A percentile compares a stretch with the other conserved stretches of the same genome.
These are phyloP conservation scores for Paecilomyces dactylethromorphus DNA, from an alignment of 2,329 filamentous ascomycete genomes.

Conservation along the genomic window DNA sequence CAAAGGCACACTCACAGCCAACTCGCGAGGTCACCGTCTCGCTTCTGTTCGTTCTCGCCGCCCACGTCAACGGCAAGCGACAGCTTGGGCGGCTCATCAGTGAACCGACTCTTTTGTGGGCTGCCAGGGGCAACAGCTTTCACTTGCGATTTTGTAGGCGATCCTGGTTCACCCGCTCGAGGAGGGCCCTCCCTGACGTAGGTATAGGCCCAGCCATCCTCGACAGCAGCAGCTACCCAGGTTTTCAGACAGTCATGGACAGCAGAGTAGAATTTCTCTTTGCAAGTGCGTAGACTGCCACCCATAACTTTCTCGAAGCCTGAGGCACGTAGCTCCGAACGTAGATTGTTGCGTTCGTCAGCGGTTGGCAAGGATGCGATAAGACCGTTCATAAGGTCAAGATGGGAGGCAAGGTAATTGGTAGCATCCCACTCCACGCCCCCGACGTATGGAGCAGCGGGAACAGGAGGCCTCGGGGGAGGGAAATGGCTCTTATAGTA, in stretches of 20 bases:
- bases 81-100: constrained; percentile 52
- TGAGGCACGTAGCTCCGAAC: constrained; percentile 70
- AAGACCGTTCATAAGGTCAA: constrained; percentile 88
- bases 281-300: constrained; percentile 77
- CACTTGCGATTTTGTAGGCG: constrained; percentile 42
- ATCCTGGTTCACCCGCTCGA: constrained; percentile 27
- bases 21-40: constrained; percentile 23
- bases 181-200: constrained; percentile 59
- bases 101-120: constrained; percentile 36
- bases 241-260: constrained; percentile 84
- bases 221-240: constrained; percentile 80
- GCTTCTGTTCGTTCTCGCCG: constrained; percentile 12
- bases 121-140: constrained; percentile 28
- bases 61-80: constrained; percentile 40
- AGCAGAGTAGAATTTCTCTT: constrained; percentile 93
- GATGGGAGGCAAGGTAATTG: constrained; percentile 86
- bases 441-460: constrained; percentile 90
- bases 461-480: constrained; percentile 77
- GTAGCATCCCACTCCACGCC: constrained; percentile 99
- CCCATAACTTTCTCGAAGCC: constrained; percentile 91
- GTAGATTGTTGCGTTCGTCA: constrained; percentile 67
- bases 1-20: constrained; percentile 26
- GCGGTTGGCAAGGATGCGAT: constrained; percentile 69
- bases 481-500: constrained; percentile 65
- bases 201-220: constrained; percentile 80